Base-by-base conservation (phyloP, 2,329 filamentous ascomycete genomes). In the Colletotrichum acutatum region DNA sequence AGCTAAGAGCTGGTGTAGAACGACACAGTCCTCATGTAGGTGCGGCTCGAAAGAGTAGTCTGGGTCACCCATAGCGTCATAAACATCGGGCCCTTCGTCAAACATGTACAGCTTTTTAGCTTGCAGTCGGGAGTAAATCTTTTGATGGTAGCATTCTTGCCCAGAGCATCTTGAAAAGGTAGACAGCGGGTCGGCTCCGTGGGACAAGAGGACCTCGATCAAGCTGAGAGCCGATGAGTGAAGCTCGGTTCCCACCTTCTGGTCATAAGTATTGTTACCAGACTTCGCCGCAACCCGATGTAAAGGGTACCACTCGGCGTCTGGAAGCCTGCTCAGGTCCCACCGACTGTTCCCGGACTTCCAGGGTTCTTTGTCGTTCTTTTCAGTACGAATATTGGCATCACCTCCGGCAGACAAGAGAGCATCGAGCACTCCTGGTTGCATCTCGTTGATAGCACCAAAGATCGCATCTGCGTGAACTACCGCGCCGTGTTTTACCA, bases 131-230 rank as follows among this genome's bases (percentile, higher is more conserved):
- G 9, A 24, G 9, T 32, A n/a, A 22, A 53, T 34, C 16, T 53
- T 54, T 9, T 61, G 57, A 16, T 61, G 24, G 22, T 42, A n/a
- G 24, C 59, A 64, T 4, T 65, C 62, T 59, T n/a, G 56, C n/a
- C 22, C 16, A 14, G 42, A n/a, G 28, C 57, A 53, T 14, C 26
- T 37, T 30, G 59, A 16, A 22, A 76, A 76, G 7, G 65, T 74
- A 9, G 72, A 75, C 28, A 77, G 78, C 0, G 78, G 79, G 61
- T 79, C 69, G 1, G 77, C 79, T 2, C 79, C 79, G 37, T 78
- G 74, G 0, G 75, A 66, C 16, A 81, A 64, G 3, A 80, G 59
- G 1, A 76, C 7, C 3, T 71, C 57, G 22, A 78, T 54, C 14
- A 78, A 34, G 7, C 3, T 26, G 5, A 5, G 54, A 9, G 26